Base-by-base conservation (phyloP, 257 asterid species). In the Thymus quinquecostatus region DNA sequence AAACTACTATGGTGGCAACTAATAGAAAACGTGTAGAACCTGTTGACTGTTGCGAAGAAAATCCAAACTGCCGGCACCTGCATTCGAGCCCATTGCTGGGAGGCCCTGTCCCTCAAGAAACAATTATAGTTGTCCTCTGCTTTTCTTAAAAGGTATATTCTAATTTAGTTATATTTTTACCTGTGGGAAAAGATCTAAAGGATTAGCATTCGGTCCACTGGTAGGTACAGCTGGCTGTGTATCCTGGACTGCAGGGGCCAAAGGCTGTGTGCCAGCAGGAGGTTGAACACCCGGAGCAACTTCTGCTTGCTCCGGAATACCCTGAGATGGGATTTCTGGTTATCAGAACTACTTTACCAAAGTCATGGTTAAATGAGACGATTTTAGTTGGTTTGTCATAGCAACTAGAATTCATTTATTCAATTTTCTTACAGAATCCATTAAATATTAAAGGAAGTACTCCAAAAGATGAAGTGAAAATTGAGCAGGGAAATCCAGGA, bases 161-260 rank as follows among this genome's bases (percentile, higher is more conserved):
- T 69, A 72, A 38, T 38, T 38, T 38, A 38, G 41, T 38, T 7
- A 38, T 38, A 38, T 38, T 38, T 38, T 6, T 38, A 84, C 98
- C 94, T 88, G 96, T 21, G 98, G 98, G 48, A 89, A 92, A 75
- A 92, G 96, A 83, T 92, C 87, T 65, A 92, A 82, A 4, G 98
- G 96, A 78, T 89, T 89, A 54, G 94, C 94, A 82, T 92, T 89
- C 53, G 98, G 98, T 54, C 96, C 96, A 70, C 75, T 58, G 21
- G 88, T 28, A 56, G 92, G 81, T 56, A 74, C 81, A 38, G 87
- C 79, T 49, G 84, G 87, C 59, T 78, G 96, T 27, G 94, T 74
- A 80, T 86, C 86, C 78, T 82, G 86, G 61, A 77, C 44, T 72
- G 81, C 34, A 51, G 96, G 83, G 76, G 79, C 85, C 67, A 72